Base-by-base conservation (phyloP, 495 filamentous ascomycete genomes). In the Lepraria neglecta region DNA sequence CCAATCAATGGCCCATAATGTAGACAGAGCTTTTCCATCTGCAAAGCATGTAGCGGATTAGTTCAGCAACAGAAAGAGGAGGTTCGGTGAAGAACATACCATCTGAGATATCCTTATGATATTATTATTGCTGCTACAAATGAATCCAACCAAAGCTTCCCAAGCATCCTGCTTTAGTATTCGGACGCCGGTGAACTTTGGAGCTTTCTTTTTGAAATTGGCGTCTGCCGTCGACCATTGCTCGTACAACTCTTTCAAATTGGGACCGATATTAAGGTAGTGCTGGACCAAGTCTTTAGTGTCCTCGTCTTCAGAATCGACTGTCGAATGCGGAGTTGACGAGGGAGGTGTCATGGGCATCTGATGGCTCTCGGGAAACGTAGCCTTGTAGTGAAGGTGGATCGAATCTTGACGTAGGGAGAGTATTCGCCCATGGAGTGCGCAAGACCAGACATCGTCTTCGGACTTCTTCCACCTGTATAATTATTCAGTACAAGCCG, bases 51-150 rank as follows among this genome's bases (percentile, higher is more conserved):
- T 28, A 24, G 17, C 42, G 24, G 19, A 27, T 65, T 27, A 59
- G 43, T 33, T 24, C 21, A 43, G 3, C 1, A 44, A 1, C 27
- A 50, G 42, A 55, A 1, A 5, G 17, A 17, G 31, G 40, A 21
- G 33, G 27, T 40, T n/a, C 27, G n/a, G 3, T 43, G 14, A 6
- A 15, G 45, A 4, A 60, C 53, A 19, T 71, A 83, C 89, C 94
- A 99, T 97, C 70, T 92, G 88, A 14, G 87, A 90, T 67, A 99
- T 99, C 30, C 94, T 86, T 5, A 83, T 78, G 60, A 99, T 99
- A 70, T 99, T 96, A 73, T 99, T 99, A 74, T 99, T 99, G 74
- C 90, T 95, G 71, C 91, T 96, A 79, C 94, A 97, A 59, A 99
- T 97, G 71, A 99, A 99, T 35, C 86, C 85, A 15, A 99, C 77